Conservation (phyloP, 495 filamentous ascomycete genomes). For the Aspergillus bertholletiae region DNA sequence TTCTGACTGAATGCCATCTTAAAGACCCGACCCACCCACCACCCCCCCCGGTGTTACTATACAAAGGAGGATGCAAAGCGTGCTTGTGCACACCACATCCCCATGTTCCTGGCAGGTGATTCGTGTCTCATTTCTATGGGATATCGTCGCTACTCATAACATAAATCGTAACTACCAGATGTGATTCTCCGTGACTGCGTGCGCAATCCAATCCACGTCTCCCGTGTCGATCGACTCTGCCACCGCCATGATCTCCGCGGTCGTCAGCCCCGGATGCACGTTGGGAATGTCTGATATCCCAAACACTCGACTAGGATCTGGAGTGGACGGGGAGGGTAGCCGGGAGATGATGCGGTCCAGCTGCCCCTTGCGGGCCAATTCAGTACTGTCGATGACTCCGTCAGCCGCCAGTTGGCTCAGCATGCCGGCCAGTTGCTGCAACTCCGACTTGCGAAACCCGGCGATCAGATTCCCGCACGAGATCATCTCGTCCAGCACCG, state of each 20-base stretch:
- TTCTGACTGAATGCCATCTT: no score
- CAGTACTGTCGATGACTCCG: background rate
- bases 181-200: slow-evolving; percentile 35
- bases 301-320: background rate
- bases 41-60: no score
- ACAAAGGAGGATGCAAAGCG: no score
- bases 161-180: slow-evolving; percentile 25
- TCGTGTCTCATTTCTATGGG: background rate
- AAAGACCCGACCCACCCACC: no score
- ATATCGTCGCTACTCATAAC: background rate
- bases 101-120: no score
- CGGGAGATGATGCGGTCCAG: background rate
- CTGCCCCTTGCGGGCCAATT: background rate
- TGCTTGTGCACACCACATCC: no score
- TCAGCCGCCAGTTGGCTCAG: slow-evolving; percentile 25
- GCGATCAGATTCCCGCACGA: slow-evolving; percentile 37
- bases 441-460: slow-evolving; percentile 32
- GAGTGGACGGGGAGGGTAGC: background rate
- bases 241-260: slow-evolving; percentile 37
- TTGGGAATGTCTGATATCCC: slow-evolving; percentile 2
- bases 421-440: slow-evolving; percentile 33
- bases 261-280: slow-evolving; percentile 23
- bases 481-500: slow-evolving; percentile 42
- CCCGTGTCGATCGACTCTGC: slow-evolving; percentile 36
- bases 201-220: slow-evolving; percentile 39